A percentile compares a stretch with the other conserved stretches of the same genome.
These are phyloP conservation scores for Clarireedia sp. DNA, from an alignment of 2,329 filamentous ascomycete genomes.

Conservation along the genomic window DNA sequence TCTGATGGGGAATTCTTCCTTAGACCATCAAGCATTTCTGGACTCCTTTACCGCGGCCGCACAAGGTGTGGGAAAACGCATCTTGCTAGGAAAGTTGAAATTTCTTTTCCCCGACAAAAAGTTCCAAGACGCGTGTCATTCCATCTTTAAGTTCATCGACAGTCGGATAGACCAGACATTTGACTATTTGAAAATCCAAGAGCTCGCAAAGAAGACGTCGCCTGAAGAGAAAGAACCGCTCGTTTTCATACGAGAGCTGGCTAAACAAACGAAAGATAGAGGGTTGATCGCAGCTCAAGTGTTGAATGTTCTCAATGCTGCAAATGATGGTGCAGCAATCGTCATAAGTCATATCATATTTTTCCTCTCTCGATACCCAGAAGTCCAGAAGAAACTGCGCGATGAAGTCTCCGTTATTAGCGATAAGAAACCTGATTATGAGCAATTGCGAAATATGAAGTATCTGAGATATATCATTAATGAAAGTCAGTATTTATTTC, in stretches of 20 bases:
- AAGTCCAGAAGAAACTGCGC: slow-evolving; percentile 27
- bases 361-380: slow-evolving; percentile 19
- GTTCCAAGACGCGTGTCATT: background rate
- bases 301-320: slow-evolving; percentile 31
- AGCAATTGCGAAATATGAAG: slow-evolving; percentile 41
- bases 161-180: background rate
- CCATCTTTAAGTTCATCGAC: background rate
- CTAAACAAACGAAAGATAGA: slow-evolving; percentile 31
- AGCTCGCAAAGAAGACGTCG: background rate
- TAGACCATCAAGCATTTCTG: background rate
- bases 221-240: background rate
- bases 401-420: slow-evolving; percentile 24
- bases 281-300: slow-evolving; percentile 29
- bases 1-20: background rate
- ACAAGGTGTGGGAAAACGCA: background rate
- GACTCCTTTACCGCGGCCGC: background rate
- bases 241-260: background rate
- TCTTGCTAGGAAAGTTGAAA: background rate
- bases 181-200: background rate
- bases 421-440: slow-evolving; percentile 34
- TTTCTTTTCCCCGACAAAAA: background rate
- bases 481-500: slow-evolving; percentile 37
- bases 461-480: slow-evolving; percentile 48
- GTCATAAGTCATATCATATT: slow-evolving; percentile 30
- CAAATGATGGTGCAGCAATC: slow-evolving; percentile 34